phyloP scores from a whole-genome alignment of 257 asterid species.

The Solanum lignicaule region DNA sequence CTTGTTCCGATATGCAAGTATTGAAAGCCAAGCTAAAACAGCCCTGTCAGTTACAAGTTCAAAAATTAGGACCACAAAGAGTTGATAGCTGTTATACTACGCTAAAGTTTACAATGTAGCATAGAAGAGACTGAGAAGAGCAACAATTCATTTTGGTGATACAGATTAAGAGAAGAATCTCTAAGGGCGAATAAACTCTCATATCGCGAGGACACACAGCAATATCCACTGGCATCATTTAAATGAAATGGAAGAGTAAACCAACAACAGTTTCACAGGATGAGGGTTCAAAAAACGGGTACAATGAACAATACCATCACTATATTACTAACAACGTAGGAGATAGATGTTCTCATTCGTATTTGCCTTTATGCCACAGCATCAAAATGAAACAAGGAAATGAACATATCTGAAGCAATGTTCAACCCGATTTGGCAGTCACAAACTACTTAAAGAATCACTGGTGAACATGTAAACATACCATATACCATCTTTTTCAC shows the following conservation, averaged over 20 bases:
- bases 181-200: neutral
- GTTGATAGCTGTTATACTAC: neutral
- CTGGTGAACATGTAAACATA: constrained; percentile 14
- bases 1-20: constrained; percentile 73
- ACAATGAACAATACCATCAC: neutral
- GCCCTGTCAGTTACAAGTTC: constrained; percentile 49
- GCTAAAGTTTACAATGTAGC: neutral
- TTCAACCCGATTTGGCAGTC: neutral
- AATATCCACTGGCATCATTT: neutral
- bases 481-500: constrained; percentile 99
- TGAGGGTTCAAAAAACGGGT: neutral
- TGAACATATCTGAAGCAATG: neutral
- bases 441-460: neutral
- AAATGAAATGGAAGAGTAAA: neutral
- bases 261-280: neutral
- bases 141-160: neutral
- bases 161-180: neutral
- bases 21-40: constrained; percentile 96
- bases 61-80: neutral
- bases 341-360: neutral
- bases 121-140: neutral
- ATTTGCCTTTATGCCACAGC: neutral
- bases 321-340: neutral
- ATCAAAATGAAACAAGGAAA: neutral
- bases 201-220: neutral